A percentile compares a stretch with the other conserved stretches of the same genome.
phyloP scores from a whole-genome alignment of 306 rosid species.

The Glycine tomentella region DNA sequence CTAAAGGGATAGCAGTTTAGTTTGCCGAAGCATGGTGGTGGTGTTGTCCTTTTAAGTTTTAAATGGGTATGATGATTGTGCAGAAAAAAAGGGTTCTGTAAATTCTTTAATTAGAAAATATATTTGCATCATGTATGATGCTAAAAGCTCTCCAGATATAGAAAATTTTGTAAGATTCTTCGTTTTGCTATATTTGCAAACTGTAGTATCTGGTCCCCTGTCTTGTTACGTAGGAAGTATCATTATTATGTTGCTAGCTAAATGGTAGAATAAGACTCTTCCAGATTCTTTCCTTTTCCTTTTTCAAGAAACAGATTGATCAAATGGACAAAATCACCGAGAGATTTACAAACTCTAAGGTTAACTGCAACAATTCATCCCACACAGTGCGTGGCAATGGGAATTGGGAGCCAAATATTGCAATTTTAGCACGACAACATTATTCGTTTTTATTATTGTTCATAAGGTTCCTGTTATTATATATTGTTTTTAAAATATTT shows the following conservation, averaged over 20 bases:
- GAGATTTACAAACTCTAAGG: neutral
- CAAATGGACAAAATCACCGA: neutral
- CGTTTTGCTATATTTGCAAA: slow-evolving; percentile 38
- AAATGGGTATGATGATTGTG: slow-evolving; percentile 32
- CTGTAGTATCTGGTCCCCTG: slow-evolving; percentile 36
- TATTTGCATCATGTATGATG: slow-evolving; percentile 30
- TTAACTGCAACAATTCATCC: no score
- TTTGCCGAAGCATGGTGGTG: slow-evolving; percentile 2
- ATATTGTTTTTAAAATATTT: neutral
- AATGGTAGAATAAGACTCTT: slow-evolving; percentile 21
- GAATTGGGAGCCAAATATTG: no score
- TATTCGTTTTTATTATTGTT: neutral
- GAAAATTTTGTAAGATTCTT: slow-evolving; percentile 47
- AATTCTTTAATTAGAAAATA: slow-evolving; percentile 34
- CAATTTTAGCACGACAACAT: no score
- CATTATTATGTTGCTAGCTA: slow-evolving; percentile 32
- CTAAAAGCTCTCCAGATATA: slow-evolving; percentile 32
- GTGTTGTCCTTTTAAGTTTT: slow-evolving; percentile 18
- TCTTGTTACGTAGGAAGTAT: slow-evolving; percentile 23
- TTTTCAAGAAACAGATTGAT: slow-evolving; percentile 21
- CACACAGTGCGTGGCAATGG: no score
- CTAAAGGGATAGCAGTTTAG: neutral
- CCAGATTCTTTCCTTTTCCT: slow-evolving; percentile 41
- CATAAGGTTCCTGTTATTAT: neutral
- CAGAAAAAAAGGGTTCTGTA: slow-evolving; percentile 20